Conservation (phyloP, 2,329 filamentous ascomycete species). For the Rutstroemia sp. region DNA sequence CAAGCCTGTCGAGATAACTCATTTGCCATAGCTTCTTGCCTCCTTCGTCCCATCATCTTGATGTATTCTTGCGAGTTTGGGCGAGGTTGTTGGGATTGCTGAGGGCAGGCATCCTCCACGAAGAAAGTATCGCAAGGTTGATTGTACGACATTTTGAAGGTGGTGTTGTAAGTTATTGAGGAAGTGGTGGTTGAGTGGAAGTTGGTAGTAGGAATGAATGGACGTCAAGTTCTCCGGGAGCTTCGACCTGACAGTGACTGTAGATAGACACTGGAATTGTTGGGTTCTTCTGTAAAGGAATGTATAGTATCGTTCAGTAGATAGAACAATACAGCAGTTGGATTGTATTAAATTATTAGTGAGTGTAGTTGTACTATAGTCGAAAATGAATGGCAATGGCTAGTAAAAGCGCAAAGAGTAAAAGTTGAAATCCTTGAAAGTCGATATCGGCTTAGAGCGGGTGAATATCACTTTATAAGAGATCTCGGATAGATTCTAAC, state of each 20-base stretch:
- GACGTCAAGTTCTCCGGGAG: constrained; percentile 33
- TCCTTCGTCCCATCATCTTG: constrained; percentile 71
- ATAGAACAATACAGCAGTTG: constrained; percentile 16
- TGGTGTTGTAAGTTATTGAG: constrained; percentile 10
- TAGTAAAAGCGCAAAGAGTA: constrained; percentile 12
- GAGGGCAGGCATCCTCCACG: constrained; percentile 44
- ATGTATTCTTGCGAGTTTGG: constrained; percentile 59
- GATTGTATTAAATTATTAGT: constrained; percentile 27
- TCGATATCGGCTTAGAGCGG: constrained; percentile 9
- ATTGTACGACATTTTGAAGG: constrained; percentile 26
- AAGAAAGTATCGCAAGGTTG: constrained; percentile 62
- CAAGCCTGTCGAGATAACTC: constrained; percentile 79
- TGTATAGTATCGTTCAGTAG: constrained; percentile 17
- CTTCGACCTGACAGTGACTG: constrained; percentile 28
- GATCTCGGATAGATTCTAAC: background rate
- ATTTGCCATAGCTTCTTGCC: constrained; percentile 80
- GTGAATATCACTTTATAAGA: constrained; percentile 11
- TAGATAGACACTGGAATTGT: constrained; percentile 19
- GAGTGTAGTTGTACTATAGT: constrained; percentile 23
- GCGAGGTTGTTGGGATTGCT: constrained; percentile 14
- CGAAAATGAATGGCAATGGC: constrained; percentile 28
- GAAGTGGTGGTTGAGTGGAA: background rate
- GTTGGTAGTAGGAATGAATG: constrained; percentile 18
- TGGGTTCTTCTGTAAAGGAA: constrained; percentile 17
- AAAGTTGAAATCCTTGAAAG: constrained; percentile 11